Evolutionary conservation across 139 green algal species (phyloP).

Genomic region (Auxenochlorella pyrenoidosa): DNA sequence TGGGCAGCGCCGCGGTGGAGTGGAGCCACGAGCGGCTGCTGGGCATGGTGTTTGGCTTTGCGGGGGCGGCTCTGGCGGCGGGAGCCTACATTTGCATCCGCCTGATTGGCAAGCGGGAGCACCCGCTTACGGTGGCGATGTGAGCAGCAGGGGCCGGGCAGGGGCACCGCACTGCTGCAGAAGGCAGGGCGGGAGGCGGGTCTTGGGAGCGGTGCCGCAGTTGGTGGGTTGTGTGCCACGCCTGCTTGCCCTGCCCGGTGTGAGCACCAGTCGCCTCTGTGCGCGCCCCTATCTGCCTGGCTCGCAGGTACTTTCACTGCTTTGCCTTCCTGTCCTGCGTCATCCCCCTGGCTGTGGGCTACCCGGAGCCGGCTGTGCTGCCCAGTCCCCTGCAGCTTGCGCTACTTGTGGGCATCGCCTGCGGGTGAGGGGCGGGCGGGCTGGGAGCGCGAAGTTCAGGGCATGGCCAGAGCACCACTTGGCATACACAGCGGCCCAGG

Average conservation of each 20-base stretch:
- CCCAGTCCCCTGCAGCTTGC: constrained; percentile 3
- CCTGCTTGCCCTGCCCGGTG: too few relatives aligned
- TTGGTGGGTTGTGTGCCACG: too few relatives aligned
- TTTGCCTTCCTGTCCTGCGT: constrained; percentile 37
- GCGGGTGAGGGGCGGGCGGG: not conserved
- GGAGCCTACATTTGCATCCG: constrained; percentile 27
- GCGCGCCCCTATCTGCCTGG: not conserved
- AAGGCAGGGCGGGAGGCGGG: too few relatives aligned
- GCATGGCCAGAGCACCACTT: too few relatives aligned
- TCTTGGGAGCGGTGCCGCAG: too few relatives aligned
- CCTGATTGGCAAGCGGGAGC: constrained; percentile 28
- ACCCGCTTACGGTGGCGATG: constrained; percentile 48
- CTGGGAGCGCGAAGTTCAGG: too few relatives aligned
- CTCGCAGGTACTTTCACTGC: constrained; percentile 55
- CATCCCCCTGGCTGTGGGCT: constrained; percentile 44
- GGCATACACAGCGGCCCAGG: too few relatives aligned
- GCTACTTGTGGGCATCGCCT: constrained; percentile 51
- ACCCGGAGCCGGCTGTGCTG: constrained; percentile 39
- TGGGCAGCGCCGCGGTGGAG: not conserved
- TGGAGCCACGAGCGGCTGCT: not conserved
- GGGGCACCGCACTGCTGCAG: too few relatives aligned
- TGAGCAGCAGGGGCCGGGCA: not conserved
- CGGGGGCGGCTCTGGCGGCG: not conserved
- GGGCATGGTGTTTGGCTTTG: not conserved
- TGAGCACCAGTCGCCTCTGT: too few relatives aligned